Conservation (phyloP, 2,329 filamentous ascomycete species). For the Botrytis cinerea region DNA sequence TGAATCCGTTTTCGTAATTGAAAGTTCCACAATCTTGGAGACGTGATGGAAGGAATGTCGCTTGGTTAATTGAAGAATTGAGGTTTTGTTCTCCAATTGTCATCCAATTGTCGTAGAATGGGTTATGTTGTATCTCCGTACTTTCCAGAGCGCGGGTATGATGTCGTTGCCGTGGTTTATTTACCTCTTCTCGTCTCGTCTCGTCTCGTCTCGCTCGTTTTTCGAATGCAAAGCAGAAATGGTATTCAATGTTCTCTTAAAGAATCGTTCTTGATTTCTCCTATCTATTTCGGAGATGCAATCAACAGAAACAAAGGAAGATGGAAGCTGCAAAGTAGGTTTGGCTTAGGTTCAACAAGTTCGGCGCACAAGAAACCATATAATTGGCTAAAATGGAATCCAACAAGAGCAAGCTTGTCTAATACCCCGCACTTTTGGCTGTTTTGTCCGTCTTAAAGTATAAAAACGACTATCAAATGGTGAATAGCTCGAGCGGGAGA, state of each 20-base stretch:
- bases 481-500: background rate
- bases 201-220: conserved; percentile 4
- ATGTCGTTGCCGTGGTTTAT: background rate
- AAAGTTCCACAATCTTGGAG: background rate
- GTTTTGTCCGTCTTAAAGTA: background rate
- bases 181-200: background rate
- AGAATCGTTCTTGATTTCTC: background rate
- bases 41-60: background rate
- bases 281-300: conserved; percentile 1
- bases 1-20: background rate
- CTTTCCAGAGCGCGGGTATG: background rate
- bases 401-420: conserved; percentile 16
- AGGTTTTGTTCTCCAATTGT: conserved; percentile 2
- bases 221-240: conserved; percentile 27
- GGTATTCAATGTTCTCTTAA: background rate
- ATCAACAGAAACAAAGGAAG: conserved; percentile 24
- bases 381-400: conserved; percentile 12
- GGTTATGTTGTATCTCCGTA: background rate
- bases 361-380: conserved; percentile 13
- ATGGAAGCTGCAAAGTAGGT: conserved; percentile 20
- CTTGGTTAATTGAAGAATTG: conserved; percentile 5
- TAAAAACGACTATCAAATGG: background rate
- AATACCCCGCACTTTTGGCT: conserved; percentile 22
- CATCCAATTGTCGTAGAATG: conserved; percentile 1
- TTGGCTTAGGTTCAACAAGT: background rate